Percentiles rank a stretch among this genome's conserved stretches.
phyloP scores from a whole-genome alignment of 2,329 filamentous ascomycete species.

The Ophiostoma sp. region DNA sequence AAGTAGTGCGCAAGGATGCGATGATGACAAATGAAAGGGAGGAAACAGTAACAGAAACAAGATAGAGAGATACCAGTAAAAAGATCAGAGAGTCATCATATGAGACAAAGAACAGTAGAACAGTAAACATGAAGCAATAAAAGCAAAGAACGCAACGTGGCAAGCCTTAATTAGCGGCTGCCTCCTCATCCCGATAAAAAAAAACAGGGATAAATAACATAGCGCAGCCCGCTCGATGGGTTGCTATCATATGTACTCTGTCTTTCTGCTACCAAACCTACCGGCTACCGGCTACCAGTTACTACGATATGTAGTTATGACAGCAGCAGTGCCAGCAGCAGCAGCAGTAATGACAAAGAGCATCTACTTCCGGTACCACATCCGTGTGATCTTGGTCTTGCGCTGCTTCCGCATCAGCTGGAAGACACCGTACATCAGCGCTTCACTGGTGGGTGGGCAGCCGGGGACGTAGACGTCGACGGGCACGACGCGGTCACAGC shows the following conservation, averaged over 20 bases:
- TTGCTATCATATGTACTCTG: neutral
- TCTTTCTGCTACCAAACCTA: too few relatives aligned
- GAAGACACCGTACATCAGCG: constrained; percentile 54
- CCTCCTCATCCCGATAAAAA: neutral
- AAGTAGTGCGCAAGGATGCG: neutral
- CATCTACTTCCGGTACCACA: constrained; percentile 48
- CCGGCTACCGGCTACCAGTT: too few relatives aligned
- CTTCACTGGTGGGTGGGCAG: constrained; percentile 49
- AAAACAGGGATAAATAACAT: neutral
- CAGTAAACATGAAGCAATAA: neutral
- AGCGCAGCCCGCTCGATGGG: neutral
- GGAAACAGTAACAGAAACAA: neutral
- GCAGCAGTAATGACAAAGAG: too few relatives aligned
- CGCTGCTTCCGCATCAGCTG: constrained; percentile 67
- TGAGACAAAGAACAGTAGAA: neutral
- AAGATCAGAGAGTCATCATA: neutral
- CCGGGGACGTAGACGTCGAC: constrained; percentile 66
- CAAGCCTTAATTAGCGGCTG: neutral
- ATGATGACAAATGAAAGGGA: constrained; percentile 1
- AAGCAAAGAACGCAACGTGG: neutral
- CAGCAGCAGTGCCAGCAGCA: neutral
- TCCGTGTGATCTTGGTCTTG: constrained; percentile 41
- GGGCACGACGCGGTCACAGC: constrained; percentile 60
- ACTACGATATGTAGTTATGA: neutral
- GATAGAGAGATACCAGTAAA: neutral